Evolutionary conservation across 345 rosid genomes (phyloP).

Genomic region (Viola odorata): DNA sequence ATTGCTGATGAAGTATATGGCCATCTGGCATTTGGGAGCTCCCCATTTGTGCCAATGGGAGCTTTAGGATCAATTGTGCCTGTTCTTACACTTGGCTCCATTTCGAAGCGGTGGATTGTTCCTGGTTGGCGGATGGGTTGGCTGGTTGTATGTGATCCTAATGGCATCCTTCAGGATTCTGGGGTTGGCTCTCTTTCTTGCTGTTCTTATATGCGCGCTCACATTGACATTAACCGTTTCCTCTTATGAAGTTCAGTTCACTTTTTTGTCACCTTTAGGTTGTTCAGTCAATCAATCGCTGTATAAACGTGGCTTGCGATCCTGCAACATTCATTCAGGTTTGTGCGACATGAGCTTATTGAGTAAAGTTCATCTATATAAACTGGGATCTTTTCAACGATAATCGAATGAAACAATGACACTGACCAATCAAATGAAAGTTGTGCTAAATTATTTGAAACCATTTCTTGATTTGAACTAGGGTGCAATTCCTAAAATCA

Average conservation of each 20-base stretch:
- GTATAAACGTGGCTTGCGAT: slow-evolving; percentile 11
- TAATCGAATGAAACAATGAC: no score
- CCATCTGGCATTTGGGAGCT: slow-evolving; percentile 42
- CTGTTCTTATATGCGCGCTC: background rate
- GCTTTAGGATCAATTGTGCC: slow-evolving; percentile 50
- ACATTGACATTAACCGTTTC: background rate
- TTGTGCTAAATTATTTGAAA: background rate
- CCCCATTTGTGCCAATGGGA: slow-evolving; percentile 48
- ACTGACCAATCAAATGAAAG: no score
- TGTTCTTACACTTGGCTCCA: slow-evolving; percentile 49
- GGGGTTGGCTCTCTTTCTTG: slow-evolving; percentile 25
- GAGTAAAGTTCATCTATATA: no score
- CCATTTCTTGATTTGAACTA: background rate
- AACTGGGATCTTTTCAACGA: no score
- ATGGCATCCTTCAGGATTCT: slow-evolving; percentile 28
- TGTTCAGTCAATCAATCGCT: slow-evolving; percentile 14
- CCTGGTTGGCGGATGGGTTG: slow-evolving; percentile 70
- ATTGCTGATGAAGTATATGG: slow-evolving; percentile 58
- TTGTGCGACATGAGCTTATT: background rate
- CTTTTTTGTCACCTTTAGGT: slow-evolving; percentile 17
- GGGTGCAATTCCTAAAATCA: slow-evolving; percentile 46
- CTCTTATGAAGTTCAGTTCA: background rate
- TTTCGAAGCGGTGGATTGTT: slow-evolving; percentile 61
- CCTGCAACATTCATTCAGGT: slow-evolving; percentile 61
- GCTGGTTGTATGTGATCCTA: slow-evolving; percentile 41